Evolutionary conservation across 345 rosid genomes (phyloP).

Genomic region (Salix koriyanagi): DNA sequence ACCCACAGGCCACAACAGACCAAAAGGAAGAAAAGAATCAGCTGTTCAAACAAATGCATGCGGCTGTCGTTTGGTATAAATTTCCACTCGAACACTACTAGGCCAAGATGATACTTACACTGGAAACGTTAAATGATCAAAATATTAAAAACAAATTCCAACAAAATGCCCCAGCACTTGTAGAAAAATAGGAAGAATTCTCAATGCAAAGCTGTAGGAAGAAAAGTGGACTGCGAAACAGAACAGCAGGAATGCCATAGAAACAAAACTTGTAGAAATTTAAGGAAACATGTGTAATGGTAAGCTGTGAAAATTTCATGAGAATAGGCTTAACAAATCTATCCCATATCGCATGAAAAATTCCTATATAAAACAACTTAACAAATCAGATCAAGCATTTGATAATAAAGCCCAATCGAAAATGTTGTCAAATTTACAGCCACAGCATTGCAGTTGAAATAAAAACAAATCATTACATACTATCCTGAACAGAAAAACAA

Average conservation of each 20-base stretch:
- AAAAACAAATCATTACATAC: background rate
- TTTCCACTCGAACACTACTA: background rate
- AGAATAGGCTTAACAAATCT: background rate
- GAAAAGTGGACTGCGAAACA: background rate
- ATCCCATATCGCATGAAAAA: background rate
- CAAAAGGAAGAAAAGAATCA: background rate
- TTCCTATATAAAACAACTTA: background rate
- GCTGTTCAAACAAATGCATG: background rate
- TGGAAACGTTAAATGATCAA: background rate
- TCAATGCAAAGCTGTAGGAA: background rate
- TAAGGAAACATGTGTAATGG: background rate
- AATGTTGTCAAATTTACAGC: background rate
- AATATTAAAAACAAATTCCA: background rate
- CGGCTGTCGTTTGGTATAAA: background rate
- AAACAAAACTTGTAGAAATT: too few species aligned
- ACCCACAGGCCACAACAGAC: background rate
- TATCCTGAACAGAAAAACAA: background rate
- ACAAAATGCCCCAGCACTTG: background rate
- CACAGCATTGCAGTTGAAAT: background rate
- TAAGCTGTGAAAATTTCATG: background rate
- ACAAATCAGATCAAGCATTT: background rate
- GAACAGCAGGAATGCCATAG: background rate
- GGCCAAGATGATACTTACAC: background rate
- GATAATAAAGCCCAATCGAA: background rate
- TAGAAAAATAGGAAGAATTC: too few species aligned